phyloP scores from a whole-genome alignment of 1,284 basidiomycete species.

The Cystobasidium slooffiae region DNA sequence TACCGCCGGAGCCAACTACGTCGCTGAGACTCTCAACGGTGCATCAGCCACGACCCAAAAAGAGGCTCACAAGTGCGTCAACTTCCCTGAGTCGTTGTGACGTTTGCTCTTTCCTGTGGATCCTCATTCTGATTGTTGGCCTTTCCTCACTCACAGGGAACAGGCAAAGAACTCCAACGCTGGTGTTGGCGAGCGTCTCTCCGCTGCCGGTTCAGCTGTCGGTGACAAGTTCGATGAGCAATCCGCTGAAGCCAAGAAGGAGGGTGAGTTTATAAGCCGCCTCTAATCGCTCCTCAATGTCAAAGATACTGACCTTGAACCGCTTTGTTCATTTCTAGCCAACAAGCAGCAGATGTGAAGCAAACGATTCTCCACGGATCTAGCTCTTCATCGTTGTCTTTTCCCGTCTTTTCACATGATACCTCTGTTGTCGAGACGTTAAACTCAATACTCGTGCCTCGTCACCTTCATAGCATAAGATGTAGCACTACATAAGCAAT shows the following conservation, averaged over 20 bases:
- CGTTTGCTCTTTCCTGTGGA: no score
- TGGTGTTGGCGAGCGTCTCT: slow-evolving; percentile 46
- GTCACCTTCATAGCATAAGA: background rate
- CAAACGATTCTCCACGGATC: no score
- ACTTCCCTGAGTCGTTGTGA: no score
- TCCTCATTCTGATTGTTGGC: no score
- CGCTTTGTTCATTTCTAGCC: background rate
- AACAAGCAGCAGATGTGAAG: background rate
- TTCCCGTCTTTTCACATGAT: no score
- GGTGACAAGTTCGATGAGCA: slow-evolving; percentile 43
- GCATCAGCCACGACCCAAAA: slow-evolving; percentile 22
- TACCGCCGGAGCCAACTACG: slow-evolving; percentile 47
- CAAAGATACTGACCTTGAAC: background rate
- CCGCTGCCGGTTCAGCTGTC: slow-evolving; percentile 47
- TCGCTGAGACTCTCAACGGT: slow-evolving; percentile 29
- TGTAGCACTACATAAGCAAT: background rate
- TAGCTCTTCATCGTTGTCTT: no score
- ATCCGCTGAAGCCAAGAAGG: slow-evolving; percentile 31
- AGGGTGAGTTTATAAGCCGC: background rate
- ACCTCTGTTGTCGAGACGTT: no score
- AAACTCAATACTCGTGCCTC: no score
- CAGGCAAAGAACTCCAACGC: slow-evolving; percentile 51
- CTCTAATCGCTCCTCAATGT: background rate
- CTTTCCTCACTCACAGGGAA: slow-evolving; percentile 50
- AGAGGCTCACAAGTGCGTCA: slow-evolving; percentile 30